Evolutionary conservation across 306 rosid genomes (phyloP).

Genomic region (Urtica urens): DNA sequence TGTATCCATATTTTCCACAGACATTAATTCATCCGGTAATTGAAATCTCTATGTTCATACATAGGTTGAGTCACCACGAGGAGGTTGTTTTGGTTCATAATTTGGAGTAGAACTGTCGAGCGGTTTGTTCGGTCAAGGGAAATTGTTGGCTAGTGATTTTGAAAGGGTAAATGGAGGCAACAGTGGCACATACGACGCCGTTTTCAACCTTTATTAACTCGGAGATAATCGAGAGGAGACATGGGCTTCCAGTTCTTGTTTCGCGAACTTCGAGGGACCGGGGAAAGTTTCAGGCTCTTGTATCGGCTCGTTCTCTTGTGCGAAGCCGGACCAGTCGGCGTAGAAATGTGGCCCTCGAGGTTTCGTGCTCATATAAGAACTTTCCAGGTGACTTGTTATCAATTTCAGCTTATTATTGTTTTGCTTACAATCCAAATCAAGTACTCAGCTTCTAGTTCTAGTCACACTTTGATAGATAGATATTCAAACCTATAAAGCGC

Average conservation of each 20-base stretch:
- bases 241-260: conserved; percentile 22
- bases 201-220: conserved; percentile 33
- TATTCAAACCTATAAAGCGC: not conserved
- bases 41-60: no score
- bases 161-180: conserved; percentile 42
- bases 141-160: not conserved
- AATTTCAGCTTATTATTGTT: not conserved
- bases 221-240: conserved; percentile 22
- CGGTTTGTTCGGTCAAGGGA: not conserved
- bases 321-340: conserved; percentile 21
- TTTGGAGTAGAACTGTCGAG: no score
- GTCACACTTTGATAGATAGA: not conserved
- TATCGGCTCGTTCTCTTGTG: conserved; percentile 26
- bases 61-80: no score
- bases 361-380: conserved; percentile 42
- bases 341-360: conserved; percentile 25
- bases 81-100: no score
- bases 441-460: no score
- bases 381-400: conserved; percentile 41
- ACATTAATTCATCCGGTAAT: no score
- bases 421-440: not conserved
- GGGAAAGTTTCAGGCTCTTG: conserved; percentile 23
- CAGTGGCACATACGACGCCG: conserved; percentile 26
- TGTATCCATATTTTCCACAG: no score
- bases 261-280: conserved; percentile 24